These are phyloP conservation scores for Patellifolia procumbens DNA, from an alignment of 179 eudicot genomes.

Conservation along the genomic window DNA sequence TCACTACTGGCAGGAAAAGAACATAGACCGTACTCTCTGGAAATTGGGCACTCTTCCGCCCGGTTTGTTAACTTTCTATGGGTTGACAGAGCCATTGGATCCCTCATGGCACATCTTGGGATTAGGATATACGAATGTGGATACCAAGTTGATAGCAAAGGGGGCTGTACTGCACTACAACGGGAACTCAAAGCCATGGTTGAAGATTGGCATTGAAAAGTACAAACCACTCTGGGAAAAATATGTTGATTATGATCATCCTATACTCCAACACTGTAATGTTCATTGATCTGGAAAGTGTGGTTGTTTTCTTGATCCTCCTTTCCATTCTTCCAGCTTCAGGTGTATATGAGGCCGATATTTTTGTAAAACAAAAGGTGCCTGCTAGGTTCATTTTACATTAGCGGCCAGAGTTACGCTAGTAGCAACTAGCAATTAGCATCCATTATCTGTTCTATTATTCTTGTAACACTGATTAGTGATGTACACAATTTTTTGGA, in stretches of 20 bases:
- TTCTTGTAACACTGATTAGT: conserved; percentile 22
- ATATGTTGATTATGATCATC: conserved; percentile 65
- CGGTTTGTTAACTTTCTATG: conserved; percentile 76
- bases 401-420: conserved; percentile 9
- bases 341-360: conserved; percentile 15
- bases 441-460: background rate
- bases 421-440: conserved; percentile 20
- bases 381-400: conserved; percentile 15
- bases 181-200: conserved; percentile 88
- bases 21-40: conserved; percentile 76
- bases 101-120: conserved; percentile 78
- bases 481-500: conserved; percentile 26
- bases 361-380: conserved; percentile 24
- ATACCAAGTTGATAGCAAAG: conserved; percentile 56
- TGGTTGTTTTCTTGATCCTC: conserved; percentile 1
- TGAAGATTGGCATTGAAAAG: conserved; percentile 85
- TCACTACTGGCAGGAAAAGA: conserved; percentile 92
- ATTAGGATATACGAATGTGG: conserved; percentile 76
- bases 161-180: conserved; percentile 85
- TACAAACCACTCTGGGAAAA: conserved; percentile 81
- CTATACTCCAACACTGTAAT: conserved; percentile 73
- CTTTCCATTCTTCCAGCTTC: background rate
- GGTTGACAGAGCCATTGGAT: conserved; percentile 71
- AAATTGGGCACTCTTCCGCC: conserved; percentile 91
- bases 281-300: conserved; percentile 50